These are phyloP conservation scores for Kodamaea kakaduensis DNA, from an alignment of 805 yeast genomes.

Conservation along the genomic window DNA sequence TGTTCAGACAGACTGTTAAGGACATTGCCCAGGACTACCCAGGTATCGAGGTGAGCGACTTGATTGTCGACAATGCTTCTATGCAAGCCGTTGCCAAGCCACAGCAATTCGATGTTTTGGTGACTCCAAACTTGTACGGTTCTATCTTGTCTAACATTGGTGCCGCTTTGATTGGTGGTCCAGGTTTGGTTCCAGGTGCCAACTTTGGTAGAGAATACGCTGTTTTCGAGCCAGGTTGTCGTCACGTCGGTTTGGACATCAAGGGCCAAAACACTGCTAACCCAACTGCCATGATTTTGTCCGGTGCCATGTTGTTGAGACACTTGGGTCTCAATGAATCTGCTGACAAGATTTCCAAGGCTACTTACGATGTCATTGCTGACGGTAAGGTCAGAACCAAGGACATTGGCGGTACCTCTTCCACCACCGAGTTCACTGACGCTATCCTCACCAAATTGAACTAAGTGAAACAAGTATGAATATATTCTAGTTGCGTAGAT, in stretches of 20 bases:
- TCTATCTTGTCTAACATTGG: slow-evolving; percentile 96
- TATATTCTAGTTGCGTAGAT: slow-evolving; percentile 1
- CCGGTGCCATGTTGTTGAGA: slow-evolving; percentile 87
- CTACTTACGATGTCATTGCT: slow-evolving; percentile 84
- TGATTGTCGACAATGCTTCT: slow-evolving; percentile 97
- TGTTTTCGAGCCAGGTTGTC: slow-evolving; percentile 98
- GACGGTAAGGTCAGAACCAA: slow-evolving; percentile 83
- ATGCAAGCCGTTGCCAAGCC: slow-evolving; percentile 99
- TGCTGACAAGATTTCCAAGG: slow-evolving; percentile 84
- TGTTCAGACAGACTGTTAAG: slow-evolving; percentile 90
- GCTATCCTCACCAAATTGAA: slow-evolving; percentile 76
- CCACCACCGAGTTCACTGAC: slow-evolving; percentile 92
- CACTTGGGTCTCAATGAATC: slow-evolving; percentile 84
- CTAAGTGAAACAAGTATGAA: slow-evolving; percentile 12
- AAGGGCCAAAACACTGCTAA: slow-evolving; percentile 92
- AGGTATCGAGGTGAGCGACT: slow-evolving; percentile 75
- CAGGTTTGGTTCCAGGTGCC: slow-evolving; percentile 98
- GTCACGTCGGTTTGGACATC: slow-evolving; percentile 97
- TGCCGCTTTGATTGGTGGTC: slow-evolving; percentile 96
- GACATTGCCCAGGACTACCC: slow-evolving; percentile 83
- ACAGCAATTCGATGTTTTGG: slow-evolving; percentile 96
- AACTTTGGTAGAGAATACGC: slow-evolving; percentile 97
- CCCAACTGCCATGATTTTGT: slow-evolving; percentile 96
- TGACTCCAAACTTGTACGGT: slow-evolving; percentile 97
- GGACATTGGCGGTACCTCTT: slow-evolving; percentile 86